Conservation (phyloP, 2,329 filamentous ascomycete species). For the Penicillium hesseltinei region DNA sequence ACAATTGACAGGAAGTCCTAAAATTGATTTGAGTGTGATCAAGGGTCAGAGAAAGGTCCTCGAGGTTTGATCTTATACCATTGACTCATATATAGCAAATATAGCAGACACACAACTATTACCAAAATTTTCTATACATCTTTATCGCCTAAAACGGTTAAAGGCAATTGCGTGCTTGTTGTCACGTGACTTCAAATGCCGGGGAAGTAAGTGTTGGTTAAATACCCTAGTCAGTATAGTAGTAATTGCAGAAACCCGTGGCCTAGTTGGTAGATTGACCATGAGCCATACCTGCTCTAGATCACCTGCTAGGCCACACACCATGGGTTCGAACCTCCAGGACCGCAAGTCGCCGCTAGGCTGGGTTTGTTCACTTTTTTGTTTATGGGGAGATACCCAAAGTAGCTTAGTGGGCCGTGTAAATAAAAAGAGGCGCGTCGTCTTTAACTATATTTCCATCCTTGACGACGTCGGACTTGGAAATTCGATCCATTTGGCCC, state of each 20-base stretch:
- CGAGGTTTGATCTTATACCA: background rate
- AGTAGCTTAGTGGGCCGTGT: background rate
- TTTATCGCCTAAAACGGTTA: background rate
- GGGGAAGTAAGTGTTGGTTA: background rate
- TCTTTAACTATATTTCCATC: background rate
- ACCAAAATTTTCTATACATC: background rate
- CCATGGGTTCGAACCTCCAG: background rate
- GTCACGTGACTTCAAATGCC: background rate
- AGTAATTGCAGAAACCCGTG: background rate
- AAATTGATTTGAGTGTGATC: background rate
- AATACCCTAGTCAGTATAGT: too few species aligned
- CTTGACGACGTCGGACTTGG: background rate
- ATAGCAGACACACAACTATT: background rate
- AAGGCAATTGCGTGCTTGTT: slow-evolving; percentile 5
- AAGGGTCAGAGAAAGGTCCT: background rate
- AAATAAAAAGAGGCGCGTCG: background rate
- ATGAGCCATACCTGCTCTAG: background rate
- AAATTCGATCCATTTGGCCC: background rate
- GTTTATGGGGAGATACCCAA: background rate
- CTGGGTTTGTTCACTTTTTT: background rate
- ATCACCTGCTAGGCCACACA: background rate
- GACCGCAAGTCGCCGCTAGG: background rate
- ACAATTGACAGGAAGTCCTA: background rate
- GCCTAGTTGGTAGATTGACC: background rate
- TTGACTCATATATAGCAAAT: background rate